Percentiles rank a stretch among this genome's conserved stretches.
These are phyloP conservation scores for Rhinocladiella mackenziei DNA, from an alignment of 2,329 filamentous ascomycete species.

Conservation along the genomic window DNA sequence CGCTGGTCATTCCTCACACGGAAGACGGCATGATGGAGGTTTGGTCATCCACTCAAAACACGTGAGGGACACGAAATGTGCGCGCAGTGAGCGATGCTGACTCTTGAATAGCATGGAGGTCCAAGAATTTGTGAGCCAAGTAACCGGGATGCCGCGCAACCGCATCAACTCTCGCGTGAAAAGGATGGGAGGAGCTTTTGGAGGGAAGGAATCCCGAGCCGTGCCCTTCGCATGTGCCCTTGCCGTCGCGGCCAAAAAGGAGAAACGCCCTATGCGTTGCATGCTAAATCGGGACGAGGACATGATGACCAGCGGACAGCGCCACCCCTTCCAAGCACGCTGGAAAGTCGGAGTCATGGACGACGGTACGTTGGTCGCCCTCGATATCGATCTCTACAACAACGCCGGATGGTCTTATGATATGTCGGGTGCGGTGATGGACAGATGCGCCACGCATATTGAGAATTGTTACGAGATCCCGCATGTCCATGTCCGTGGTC, in stretches of 20 bases:
- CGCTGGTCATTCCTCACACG: slow-evolving; percentile 76
- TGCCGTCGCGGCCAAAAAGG: slow-evolving; percentile 82
- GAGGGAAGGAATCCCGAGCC: slow-evolving; percentile 88
- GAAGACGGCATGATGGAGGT: slow-evolving; percentile 96
- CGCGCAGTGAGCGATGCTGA: too few relatives aligned
- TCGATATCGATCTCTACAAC: slow-evolving; percentile 85
- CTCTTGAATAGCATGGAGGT: too few relatives aligned
- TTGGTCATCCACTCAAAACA: slow-evolving; percentile 88
- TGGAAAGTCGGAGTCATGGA: slow-evolving; percentile 96
- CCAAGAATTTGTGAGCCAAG: slow-evolving; percentile 81
- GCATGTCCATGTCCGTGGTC: slow-evolving; percentile 79
- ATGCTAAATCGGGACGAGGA: slow-evolving; percentile 98
- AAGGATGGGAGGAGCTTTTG: slow-evolving; percentile 88
- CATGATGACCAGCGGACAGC: slow-evolving; percentile 84
- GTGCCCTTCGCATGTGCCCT: slow-evolving; percentile 79
- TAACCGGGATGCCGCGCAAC: slow-evolving; percentile 78
- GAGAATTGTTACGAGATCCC: slow-evolving; percentile 89
- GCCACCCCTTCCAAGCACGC: slow-evolving; percentile 81
- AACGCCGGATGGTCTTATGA: slow-evolving; percentile 80
- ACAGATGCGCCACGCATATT: slow-evolving; percentile 78
- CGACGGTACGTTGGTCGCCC: slow-evolving; percentile 83
- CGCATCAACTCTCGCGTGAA: slow-evolving; percentile 89
- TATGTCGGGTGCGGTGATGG: slow-evolving; percentile 71
- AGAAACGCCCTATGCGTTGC: slow-evolving; percentile 75
- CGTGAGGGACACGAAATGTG: too few relatives aligned